Evolutionary conservation across 2,329 filamentous ascomycete species (phyloP).

Genomic region (Diaporthe citri): DNA sequence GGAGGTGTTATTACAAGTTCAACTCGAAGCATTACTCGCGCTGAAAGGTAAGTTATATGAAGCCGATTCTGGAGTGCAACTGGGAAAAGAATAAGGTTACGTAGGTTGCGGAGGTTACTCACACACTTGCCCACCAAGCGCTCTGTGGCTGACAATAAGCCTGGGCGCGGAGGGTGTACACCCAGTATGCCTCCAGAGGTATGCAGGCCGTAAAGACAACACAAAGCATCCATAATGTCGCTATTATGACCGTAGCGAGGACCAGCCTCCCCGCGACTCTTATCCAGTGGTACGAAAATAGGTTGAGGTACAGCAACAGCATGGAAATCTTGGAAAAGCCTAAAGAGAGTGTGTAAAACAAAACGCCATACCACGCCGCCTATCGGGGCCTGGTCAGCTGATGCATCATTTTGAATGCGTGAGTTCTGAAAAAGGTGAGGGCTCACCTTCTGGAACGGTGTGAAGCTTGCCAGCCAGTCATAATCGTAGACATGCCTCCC

Average conservation of each 20-base stretch:
- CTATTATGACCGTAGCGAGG: conserved; percentile 44
- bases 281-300: conserved; percentile 47
- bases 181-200: conserved; percentile 49
- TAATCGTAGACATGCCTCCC: conserved; percentile 34
- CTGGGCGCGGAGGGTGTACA: conserved; percentile 40
- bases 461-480: conserved; percentile 28
- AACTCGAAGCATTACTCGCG: not conserved
- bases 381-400: not conserved
- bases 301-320: conserved; percentile 47
- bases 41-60: too few species aligned
- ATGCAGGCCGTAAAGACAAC: conserved; percentile 48
- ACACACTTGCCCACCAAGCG: conserved; percentile 44
- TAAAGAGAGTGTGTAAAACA: conserved; percentile 47
- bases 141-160: conserved; percentile 28
- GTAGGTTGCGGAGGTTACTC: not conserved
- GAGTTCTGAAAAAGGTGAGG: not conserved
- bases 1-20: not conserved
- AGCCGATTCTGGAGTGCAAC: not conserved
- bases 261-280: conserved; percentile 48
- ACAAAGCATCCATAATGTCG: conserved; percentile 46
- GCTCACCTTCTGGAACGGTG: conserved; percentile 16
- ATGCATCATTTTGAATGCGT: not conserved
- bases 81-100: not conserved
- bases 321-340: conserved; percentile 48
- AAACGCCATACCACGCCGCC: conserved; percentile 46